Conservation (phyloP, 177 flowering plant genomes). For the Vitis hybrid region DNA sequence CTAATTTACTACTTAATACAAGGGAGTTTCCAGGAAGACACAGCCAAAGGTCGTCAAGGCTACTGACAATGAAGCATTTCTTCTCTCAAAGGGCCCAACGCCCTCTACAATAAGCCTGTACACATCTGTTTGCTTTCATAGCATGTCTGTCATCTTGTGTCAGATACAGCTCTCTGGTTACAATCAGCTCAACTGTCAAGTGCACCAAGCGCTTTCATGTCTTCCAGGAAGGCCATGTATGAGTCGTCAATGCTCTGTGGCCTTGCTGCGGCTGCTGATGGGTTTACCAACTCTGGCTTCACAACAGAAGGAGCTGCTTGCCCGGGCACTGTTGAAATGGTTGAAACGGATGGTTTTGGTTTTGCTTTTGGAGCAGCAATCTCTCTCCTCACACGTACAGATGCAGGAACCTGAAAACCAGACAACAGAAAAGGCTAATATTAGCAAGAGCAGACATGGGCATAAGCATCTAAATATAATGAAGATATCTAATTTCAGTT, state of each 20-base stretch:
- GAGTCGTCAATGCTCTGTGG: constrained; percentile 92
- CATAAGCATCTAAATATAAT: too few species aligned
- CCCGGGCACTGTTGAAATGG: constrained; percentile 24
- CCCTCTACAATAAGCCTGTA: too few species aligned
- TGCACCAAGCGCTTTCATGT: constrained; percentile 99
- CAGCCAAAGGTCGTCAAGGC: too few species aligned
- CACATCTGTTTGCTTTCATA: too few species aligned
- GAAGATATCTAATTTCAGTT: too few species aligned
- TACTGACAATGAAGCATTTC: too few species aligned
- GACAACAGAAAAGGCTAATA: neutral
- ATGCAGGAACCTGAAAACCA: constrained; percentile 83
- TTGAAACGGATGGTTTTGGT: constrained; percentile 46
- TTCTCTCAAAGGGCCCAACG: too few species aligned
- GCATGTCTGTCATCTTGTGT: too few species aligned
- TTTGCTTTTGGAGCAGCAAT: constrained; percentile 66
- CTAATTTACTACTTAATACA: too few species aligned
- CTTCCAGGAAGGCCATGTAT: constrained; percentile 89
- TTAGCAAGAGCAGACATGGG: neutral
- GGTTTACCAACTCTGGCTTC: constrained; percentile 36
- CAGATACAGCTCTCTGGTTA: too few species aligned
- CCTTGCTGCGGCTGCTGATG: constrained; percentile 56
- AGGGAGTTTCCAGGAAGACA: too few species aligned
- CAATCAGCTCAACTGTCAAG: constrained; percentile 58
- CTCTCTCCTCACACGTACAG: constrained; percentile 96
- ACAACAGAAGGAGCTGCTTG: constrained; percentile 39